Percentiles rank a stretch among this genome's conserved stretches.
These are phyloP conservation scores for Candida loeiensis DNA, from an alignment of 805 yeast genomes.

Conservation along the genomic window DNA sequence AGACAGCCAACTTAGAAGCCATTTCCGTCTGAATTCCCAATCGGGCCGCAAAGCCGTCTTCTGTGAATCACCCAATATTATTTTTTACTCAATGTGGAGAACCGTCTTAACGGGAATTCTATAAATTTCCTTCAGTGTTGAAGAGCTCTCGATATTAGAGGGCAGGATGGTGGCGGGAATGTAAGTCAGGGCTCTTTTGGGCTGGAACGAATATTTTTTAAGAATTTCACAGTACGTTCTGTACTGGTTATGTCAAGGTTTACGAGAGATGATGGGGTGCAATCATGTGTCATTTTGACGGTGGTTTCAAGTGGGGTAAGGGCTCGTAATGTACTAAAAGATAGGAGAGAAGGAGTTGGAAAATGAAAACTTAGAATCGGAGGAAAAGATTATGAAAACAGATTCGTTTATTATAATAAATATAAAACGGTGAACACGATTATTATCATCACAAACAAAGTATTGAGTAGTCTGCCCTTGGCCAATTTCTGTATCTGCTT, in stretches of 20 bases:
- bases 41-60: no score
- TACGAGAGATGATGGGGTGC: background rate
- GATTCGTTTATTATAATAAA: no score
- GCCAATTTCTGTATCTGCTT: no score
- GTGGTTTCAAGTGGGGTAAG: background rate
- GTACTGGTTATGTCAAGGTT: constrained; percentile 1
- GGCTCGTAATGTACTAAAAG: background rate
- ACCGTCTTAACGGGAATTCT: no score
- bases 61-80: background rate
- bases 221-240: background rate
- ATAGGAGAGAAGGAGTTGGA: no score
- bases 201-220: background rate
- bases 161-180: background rate
- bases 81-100: background rate
- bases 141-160: no score
- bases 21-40: background rate
- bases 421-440: no score
- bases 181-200: background rate
- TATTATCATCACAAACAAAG: no score
- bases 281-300: background rate
- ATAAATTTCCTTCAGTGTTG: no score
- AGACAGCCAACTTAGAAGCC: background rate
- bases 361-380: no score
- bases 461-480: no score
- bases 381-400: no score